Conservation (phyloP, 169 alveolate genomes). For the Ichthyophthirius multifiliis region DNA sequence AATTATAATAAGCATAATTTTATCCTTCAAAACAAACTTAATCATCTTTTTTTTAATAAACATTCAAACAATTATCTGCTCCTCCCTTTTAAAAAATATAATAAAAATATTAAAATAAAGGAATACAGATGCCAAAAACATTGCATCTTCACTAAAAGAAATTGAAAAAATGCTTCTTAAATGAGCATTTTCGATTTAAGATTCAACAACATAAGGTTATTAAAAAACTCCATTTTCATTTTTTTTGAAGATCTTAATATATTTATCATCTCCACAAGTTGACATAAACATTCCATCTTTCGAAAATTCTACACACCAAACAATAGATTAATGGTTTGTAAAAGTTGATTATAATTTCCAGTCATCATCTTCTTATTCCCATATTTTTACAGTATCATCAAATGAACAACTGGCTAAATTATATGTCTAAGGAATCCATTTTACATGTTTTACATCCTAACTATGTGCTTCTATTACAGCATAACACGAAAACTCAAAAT, state of each 20-base stretch:
- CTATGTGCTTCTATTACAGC: conserved; percentile 84
- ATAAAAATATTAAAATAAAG: background rate
- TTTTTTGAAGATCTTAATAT: conserved; percentile 62
- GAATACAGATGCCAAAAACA: conserved; percentile 30
- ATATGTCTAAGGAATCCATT: conserved; percentile 74
- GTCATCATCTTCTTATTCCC: conserved; percentile 80
- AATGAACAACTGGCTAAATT: conserved; percentile 75
- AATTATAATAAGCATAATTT: conserved; percentile 3
- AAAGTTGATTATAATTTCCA: conserved; percentile 57
- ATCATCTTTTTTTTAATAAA: conserved; percentile 31
- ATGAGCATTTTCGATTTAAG: conserved; percentile 36
- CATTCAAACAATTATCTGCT: conserved; percentile 55
- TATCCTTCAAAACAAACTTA: background rate
- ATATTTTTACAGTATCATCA: conserved; percentile 80
- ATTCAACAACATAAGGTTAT: conserved; percentile 24
- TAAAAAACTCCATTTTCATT: conserved; percentile 24
- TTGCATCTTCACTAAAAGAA: conserved; percentile 43
- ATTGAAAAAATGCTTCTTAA: conserved; percentile 55
- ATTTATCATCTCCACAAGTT: conserved; percentile 75
- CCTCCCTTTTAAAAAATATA: conserved; percentile 11
- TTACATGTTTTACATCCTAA: conserved; percentile 84
- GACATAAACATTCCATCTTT: conserved; percentile 61
- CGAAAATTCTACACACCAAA: conserved; percentile 79
- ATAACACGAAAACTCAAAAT: conserved; percentile 72
- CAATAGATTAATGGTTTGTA: conserved; percentile 70